Conservation (phyloP, 1,139 yeast genomes). For the Yamadazyma triangularis region DNA sequence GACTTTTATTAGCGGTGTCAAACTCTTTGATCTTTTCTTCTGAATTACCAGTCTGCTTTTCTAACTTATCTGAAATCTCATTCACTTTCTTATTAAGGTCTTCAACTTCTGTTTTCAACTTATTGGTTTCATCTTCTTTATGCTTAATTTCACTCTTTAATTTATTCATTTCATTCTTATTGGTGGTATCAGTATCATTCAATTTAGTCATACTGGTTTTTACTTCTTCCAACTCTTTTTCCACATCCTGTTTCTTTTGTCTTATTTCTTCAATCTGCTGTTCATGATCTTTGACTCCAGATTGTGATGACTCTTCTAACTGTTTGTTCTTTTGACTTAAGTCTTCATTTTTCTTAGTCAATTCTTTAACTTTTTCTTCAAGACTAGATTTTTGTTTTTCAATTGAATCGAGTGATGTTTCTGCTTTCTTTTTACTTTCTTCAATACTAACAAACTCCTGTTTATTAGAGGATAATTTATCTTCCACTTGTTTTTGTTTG, state of each 20-base stretch:
- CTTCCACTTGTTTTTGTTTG: slow-evolving; percentile 1
- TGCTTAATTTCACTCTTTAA: slow-evolving; percentile 8
- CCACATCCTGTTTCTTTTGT: slow-evolving; percentile 1
- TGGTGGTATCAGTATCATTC: too few relatives aligned
- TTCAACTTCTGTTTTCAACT: too few relatives aligned
- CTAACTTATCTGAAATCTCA: not conserved
- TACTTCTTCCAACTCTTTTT: slow-evolving; percentile 5
- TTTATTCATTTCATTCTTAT: not conserved
- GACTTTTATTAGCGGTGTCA: not conserved
- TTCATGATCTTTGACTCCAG: too few relatives aligned
- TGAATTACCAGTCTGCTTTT: too few relatives aligned
- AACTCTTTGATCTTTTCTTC: not conserved
- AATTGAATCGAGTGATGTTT: slow-evolving; percentile 1
- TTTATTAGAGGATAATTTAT: not conserved
- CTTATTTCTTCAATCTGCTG: slow-evolving; percentile 2
- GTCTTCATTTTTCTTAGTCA: slow-evolving; percentile 13
- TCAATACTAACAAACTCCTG: slow-evolving; percentile 3
- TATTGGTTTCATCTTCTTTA: slow-evolving; percentile 12
- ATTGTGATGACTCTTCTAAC: slow-evolving; percentile 14
- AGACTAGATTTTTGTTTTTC: slow-evolving; percentile 3
- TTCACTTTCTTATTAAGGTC: not conserved
- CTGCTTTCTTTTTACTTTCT: slow-evolving; percentile 1
- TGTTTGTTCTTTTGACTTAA: slow-evolving; percentile 13
- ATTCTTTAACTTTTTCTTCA: not conserved
- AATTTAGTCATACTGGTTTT: not conserved